Evolutionary conservation across 345 rosid species (phyloP), one percentile per base, ranked within the genome.

Genomic region (Eucalyptus sp.): DNA sequence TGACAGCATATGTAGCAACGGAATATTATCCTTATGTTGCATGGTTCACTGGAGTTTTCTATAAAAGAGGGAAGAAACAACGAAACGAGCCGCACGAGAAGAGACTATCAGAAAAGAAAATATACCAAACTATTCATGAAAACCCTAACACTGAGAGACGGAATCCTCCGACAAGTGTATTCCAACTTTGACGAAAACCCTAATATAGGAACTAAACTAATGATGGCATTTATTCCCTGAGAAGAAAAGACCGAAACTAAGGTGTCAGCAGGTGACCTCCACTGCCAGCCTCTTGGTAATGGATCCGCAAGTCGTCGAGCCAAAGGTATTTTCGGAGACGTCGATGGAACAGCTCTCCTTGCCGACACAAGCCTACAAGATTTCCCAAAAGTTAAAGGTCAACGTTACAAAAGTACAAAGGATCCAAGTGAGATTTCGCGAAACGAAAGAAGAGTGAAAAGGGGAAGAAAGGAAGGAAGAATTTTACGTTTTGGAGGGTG

Each of bases 331-430:
- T n/a, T 89, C 90, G 2, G 92, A 89, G 16, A 91, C 92, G 56
- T 79, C 48, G 44, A 92, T 49, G 22, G 86, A 49, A 16, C 95
- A 93, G 9, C 37, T 84, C 14, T 88, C 56, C 89, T 44, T 89
- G 50, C 95, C 94, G 51, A 92, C 88, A 71, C 95, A 94, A 8
- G 71, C 54, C 93, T 92, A 80, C 80, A 33, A 48, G 58, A 90
- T 49, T 6, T 56, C 37, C n/a, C 25, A 86, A 50, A 18, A 16
- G 27, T 46, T 48, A 7, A 7, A n/a, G 52, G 18, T 16, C 1
- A 24, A n/a, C 51, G 43, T 56, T 48, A 52, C 80, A 52, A 37
- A 31, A 86, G 20, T 43, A 8, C 56, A 2, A 7, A 10, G 46
- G 24, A 52, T 27, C 20, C n/a, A 11, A 31, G 44, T 29, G 25